Conservation (phyloP, 371 early-diverging fungal genomes). For the Blakeslea trispora region DNA sequence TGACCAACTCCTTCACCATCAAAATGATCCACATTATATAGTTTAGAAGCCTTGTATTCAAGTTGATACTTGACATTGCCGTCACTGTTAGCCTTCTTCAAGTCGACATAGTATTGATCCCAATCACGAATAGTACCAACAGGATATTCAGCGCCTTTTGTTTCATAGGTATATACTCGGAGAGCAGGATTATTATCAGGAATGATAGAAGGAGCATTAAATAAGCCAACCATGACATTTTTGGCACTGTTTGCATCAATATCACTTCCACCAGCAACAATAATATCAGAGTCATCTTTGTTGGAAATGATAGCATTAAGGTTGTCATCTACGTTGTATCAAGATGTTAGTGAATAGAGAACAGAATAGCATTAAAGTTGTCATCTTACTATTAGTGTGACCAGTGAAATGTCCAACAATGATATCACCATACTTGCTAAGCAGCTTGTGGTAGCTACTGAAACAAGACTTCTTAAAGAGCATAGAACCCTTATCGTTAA, state of each 20-base stretch:
- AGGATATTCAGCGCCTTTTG: conserved; percentile 12
- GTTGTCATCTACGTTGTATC: conserved; percentile 23
- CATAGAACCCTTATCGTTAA: conserved; percentile 30
- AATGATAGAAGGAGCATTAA: conserved; percentile 55
- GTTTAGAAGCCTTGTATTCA: conserved; percentile 49
- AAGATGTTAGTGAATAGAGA: no score
- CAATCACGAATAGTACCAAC: conserved; percentile 46
- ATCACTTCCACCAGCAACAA: conserved; percentile 11
- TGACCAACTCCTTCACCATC: conserved; percentile 27
- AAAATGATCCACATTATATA: conserved; percentile 41
- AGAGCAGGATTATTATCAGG: conserved; percentile 55
- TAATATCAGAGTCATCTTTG: neutral
- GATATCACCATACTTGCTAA: conserved; percentile 42
- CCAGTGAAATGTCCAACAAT: conserved; percentile 58
- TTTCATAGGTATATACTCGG: conserved; percentile 52
- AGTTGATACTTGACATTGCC: conserved; percentile 31
- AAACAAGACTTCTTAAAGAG: conserved; percentile 36
- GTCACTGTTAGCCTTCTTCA: conserved; percentile 37
- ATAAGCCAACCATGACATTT: conserved; percentile 29
- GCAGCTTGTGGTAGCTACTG: conserved; percentile 35
- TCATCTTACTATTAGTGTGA: conserved; percentile 46
- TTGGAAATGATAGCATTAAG: conserved; percentile 21
- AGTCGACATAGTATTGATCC: conserved; percentile 58
- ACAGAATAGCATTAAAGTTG: conserved; percentile 26
- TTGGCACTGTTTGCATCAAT: conserved; percentile 1